phyloP scores from a whole-genome alignment of 106 monocot genomes.

The Chionographis japonica region DNA sequence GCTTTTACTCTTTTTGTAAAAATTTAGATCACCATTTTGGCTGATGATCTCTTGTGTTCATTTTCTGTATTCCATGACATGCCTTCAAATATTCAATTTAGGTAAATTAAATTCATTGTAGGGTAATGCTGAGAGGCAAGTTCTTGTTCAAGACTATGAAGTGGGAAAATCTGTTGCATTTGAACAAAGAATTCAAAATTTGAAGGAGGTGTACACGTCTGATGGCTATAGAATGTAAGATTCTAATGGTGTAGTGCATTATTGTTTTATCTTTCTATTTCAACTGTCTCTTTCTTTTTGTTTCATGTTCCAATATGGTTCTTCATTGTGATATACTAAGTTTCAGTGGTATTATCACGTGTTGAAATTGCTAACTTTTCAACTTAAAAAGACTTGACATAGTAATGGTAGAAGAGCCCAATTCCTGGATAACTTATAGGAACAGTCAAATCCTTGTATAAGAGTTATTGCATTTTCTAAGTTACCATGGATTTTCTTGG shows the following conservation, averaged over 20 bases:
- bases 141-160: slow-evolving; percentile 82
- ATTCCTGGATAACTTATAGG: too few species aligned
- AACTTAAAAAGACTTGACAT: too few species aligned
- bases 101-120: slow-evolving; percentile 16
- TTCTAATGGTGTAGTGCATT: not conserved
- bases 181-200: slow-evolving; percentile 69
- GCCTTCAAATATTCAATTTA: not conserved
- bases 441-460: too few species aligned
- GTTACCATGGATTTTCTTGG: too few species aligned
- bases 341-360: not conserved
- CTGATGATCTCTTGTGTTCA: too few species aligned
- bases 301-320: not conserved
- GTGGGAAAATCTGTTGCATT: slow-evolving; percentile 82
- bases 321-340: not conserved
- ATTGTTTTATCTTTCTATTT: not conserved
- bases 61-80: too few species aligned
- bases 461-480: too few species aligned
- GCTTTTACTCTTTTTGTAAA: too few species aligned
- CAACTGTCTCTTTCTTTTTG: not conserved
- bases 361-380: too few species aligned
- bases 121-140: slow-evolving; percentile 81
- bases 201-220: slow-evolving; percentile 94
- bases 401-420: too few species aligned
- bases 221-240: slow-evolving; percentile 94
- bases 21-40: too few species aligned